A percentile compares a stretch with the other conserved stretches of the same genome.
Conservation (phyloP, 2,329 filamentous ascomycete genomes). For the Alternaria infectoria region DNA sequence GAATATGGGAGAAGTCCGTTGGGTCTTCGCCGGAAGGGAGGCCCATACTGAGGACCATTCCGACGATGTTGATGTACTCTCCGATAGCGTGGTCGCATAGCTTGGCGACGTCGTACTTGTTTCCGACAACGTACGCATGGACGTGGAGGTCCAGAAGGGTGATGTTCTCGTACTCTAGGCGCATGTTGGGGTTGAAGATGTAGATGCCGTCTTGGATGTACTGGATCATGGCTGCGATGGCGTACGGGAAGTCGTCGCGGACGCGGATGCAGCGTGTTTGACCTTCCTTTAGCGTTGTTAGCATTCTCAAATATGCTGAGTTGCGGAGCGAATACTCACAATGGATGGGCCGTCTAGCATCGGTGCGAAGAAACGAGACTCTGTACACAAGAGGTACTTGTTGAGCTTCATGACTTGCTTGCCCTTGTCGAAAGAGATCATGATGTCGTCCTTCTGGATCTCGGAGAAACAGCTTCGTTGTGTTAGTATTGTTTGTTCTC, state of each 20-base stretch:
- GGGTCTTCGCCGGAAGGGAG: not conserved
- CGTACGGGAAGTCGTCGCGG: constrained; percentile 29
- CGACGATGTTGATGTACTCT: constrained; percentile 18
- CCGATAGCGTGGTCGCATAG: constrained; percentile 17
- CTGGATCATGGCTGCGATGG: constrained; percentile 22
- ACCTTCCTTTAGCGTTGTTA: not conserved
- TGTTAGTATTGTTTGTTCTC: not conserved
- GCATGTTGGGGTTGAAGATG: constrained; percentile 14
- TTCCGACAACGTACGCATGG: constrained; percentile 30
- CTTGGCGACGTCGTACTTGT: constrained; percentile 25
- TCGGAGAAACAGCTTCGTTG: constrained; percentile 9
- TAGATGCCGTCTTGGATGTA: constrained; percentile 30
- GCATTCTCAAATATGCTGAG: not conserved
- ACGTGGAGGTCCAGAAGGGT: constrained; percentile 34
- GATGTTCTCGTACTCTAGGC: constrained; percentile 15
- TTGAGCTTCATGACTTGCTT: constrained; percentile 20
- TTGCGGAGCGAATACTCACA: no score
- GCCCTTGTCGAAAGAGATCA: constrained; percentile 25
- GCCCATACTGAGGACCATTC: constrained; percentile 11
- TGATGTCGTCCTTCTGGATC: constrained; percentile 18
- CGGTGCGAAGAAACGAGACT: constrained; percentile 21
- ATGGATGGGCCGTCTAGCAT: constrained; percentile 17
- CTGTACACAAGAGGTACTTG: constrained; percentile 19
- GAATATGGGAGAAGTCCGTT: not conserved
- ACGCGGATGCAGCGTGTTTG: constrained; percentile 23